Conservation (phyloP, 2,329 filamentous ascomycete species). For the Botrytis porri region DNA sequence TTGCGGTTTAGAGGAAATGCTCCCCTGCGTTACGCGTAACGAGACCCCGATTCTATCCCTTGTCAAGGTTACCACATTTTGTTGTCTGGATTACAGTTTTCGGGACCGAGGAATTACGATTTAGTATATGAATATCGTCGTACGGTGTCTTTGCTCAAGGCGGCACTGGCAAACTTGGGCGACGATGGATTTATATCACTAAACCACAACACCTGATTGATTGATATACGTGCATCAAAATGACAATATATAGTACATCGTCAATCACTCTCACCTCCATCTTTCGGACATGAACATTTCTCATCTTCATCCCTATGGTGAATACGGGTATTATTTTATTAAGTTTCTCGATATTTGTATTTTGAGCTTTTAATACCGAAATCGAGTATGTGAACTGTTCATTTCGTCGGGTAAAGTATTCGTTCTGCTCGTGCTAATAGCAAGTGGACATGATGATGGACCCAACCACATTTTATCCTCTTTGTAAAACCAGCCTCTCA, state of each 20-base stretch:
- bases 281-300: neutral
- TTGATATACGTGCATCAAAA: rapidly evolving
- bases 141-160: too few species aligned
- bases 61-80: too few species aligned
- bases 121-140: too few species aligned
- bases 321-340: neutral
- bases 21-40: too few species aligned
- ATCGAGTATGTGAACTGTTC: neutral
- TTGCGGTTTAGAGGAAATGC: too few species aligned
- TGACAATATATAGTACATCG: neutral
- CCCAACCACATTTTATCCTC: too few species aligned
- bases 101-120: too few species aligned
- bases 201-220: slow-evolving; percentile 10
- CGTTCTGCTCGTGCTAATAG: neutral
- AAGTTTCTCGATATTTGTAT: neutral
- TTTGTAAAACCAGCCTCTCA: neutral
- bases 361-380: neutral
- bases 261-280: rapidly evolving
- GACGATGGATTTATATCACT: slow-evolving; percentile 23
- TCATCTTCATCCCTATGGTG: neutral
- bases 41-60: too few species aligned
- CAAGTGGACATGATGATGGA: neutral
- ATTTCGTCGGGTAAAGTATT: neutral
- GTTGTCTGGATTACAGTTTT: too few species aligned
- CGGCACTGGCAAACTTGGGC: too few species aligned